Evolutionary conservation across 805 yeast genomes (phyloP).

Genomic region (Ogataea sp.): DNA sequence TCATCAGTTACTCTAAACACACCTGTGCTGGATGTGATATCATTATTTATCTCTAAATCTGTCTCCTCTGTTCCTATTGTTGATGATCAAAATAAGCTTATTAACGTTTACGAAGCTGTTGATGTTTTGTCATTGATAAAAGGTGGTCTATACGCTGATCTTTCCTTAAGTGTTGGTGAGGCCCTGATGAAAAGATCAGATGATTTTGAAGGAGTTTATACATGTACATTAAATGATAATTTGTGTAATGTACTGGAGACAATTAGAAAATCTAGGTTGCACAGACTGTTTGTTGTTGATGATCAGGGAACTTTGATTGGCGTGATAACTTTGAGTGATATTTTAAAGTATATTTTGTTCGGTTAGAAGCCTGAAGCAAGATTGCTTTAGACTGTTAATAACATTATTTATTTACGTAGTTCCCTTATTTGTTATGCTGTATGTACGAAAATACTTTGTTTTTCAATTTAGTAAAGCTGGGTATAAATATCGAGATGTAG

Average conservation of each 20-base stretch:
- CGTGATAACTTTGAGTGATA: slow-evolving; percentile 86
- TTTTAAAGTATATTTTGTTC: slow-evolving; percentile 70
- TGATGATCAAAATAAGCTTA: slow-evolving; percentile 58
- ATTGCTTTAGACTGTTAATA: no score
- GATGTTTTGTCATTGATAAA: slow-evolving; percentile 89
- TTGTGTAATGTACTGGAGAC: slow-evolving; percentile 88
- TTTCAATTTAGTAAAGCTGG: no score
- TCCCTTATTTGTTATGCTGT: no score
- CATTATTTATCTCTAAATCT: slow-evolving; percentile 65
- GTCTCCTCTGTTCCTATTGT: slow-evolving; percentile 92
- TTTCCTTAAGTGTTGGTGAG: slow-evolving; percentile 89
- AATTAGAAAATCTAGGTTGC: slow-evolving; percentile 82
- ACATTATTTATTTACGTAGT: no score
- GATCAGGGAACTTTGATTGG: slow-evolving; percentile 70
- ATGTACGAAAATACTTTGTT: no score
- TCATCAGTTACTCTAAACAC: slow-evolving; percentile 82
- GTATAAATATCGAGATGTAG: no score
- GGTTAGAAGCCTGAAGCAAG: slow-evolving; percentile 29
- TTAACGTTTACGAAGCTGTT: slow-evolving; percentile 92
- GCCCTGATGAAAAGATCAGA: slow-evolving; percentile 90
- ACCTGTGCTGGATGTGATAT: slow-evolving; percentile 90
- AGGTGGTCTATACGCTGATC: slow-evolving; percentile 89
- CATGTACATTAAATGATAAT: slow-evolving; percentile 84
- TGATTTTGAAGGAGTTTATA: slow-evolving; percentile 96
- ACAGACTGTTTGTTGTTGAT: slow-evolving; percentile 88